Base-by-base conservation (phyloP, 129 eudicot species). In the Deinandra increscens region DNA sequence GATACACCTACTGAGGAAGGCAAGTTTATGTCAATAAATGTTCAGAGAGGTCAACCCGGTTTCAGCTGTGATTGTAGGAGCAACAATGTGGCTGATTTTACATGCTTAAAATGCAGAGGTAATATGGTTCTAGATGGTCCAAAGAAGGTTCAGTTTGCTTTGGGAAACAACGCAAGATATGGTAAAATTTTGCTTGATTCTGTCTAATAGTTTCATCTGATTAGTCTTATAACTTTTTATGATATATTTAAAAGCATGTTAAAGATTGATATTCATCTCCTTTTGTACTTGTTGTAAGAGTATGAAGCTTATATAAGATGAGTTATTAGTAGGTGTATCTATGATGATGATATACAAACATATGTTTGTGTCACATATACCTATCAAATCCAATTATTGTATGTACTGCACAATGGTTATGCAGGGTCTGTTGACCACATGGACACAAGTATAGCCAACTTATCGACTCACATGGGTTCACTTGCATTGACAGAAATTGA, bases 401-500 rank as follows among this genome's bases (percentile, higher is more conserved):
- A 74, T 54, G 60, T 43, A 53, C 72, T 83, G 75, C 77, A 67
- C 61, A 77, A 66, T 78, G 66, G 80, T 60, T 69, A 75, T 82
- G 85, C 84, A 86, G 91, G 88, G 81, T 86, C 83, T 59, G 82
- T 72, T 85, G 87, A 73, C 67, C 73, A 19, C 69, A 82, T 78
- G 88, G 82, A 77, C 84, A 74, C 71, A 48, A 64, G 79, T 80
- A 78, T 53, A 69, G 80, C 81, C 78, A 76, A 81, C 76, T 74
- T 81, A 59, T 68, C 70, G 60, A 81, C 89, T 84, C 81, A 86
- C 79, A 76, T 83, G 85, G 74, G 69, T 84, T 87, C 91, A 75
- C 90, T 89, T 84, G 82, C 92, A 80, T 89, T 89, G 83, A 78
- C 99, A 93, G 99, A 93, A 75, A 89, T 66, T 72, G 95, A 83